phyloP scores from a whole-genome alignment of 2,329 filamentous ascomycete species.

The Colletotrichum acutatum region DNA sequence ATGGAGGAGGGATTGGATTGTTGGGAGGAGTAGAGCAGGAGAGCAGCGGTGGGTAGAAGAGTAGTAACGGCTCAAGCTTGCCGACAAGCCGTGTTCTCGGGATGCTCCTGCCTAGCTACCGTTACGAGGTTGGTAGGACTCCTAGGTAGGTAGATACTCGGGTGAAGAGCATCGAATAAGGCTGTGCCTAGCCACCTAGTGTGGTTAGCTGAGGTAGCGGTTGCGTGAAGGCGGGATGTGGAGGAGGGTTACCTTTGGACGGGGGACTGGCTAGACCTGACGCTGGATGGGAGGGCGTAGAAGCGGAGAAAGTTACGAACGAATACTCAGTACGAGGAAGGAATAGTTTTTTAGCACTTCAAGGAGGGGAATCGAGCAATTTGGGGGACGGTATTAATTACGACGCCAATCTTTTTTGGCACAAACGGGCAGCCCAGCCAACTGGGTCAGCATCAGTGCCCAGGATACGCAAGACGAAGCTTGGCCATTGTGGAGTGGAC shows the following conservation, averaged over 20 bases:
- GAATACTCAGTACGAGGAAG: background rate
- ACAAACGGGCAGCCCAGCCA: background rate
- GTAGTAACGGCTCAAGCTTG: background rate
- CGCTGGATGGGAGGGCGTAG: background rate
- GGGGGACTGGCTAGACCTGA: background rate
- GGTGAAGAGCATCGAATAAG: background rate
- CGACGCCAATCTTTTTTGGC: background rate
- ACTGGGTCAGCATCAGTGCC: background rate
- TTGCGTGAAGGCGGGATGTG: background rate
- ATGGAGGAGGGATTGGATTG: slow-evolving; percentile 3
- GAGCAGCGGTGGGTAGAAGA: background rate
- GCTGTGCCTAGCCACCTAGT: background rate
- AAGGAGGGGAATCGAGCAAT: background rate
- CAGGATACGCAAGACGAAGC: background rate
- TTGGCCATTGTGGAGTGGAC: background rate
- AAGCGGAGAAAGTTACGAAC: background rate
- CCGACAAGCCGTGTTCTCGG: background rate
- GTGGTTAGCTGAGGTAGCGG: background rate
- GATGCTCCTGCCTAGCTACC: background rate
- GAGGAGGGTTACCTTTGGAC: background rate
- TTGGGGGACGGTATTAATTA: background rate
- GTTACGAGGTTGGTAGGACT: background rate
- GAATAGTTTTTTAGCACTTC: background rate
- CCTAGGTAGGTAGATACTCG: background rate
- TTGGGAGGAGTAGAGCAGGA: background rate